A percentile compares a stretch with the other conserved stretches of the same genome.
Evolutionary conservation across 1,284 basidiomycete genomes (phyloP).

Genomic region (Puccinia brachypodii): DNA sequence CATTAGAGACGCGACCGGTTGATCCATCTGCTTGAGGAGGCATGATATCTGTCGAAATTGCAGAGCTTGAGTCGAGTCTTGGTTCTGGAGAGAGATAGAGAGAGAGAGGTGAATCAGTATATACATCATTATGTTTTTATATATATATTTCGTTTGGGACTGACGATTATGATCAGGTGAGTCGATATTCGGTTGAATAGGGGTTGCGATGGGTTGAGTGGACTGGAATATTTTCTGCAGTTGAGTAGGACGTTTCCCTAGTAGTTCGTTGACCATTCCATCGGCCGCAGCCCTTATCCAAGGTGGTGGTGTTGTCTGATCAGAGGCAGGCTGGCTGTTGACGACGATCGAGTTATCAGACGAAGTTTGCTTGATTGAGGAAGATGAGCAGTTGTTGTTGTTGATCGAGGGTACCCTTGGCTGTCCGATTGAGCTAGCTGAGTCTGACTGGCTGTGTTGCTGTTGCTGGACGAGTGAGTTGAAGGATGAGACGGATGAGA

Average conservation of each 20-base stretch:
- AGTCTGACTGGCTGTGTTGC: slow-evolving; percentile 1
- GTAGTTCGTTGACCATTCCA: slow-evolving; percentile 42
- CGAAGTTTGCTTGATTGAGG: background rate
- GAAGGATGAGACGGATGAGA: slow-evolving; percentile 4
- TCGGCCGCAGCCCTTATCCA: slow-evolving; percentile 44
- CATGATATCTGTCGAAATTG: background rate
- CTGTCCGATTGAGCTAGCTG: background rate
- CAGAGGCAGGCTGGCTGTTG: background rate
- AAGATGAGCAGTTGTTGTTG: background rate
- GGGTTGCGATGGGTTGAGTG: slow-evolving; percentile 9
- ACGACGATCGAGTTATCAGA: slow-evolving; percentile 36
- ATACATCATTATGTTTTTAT: background rate
- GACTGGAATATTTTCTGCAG: slow-evolving; percentile 41
- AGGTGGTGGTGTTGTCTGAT: slow-evolving; percentile 23
- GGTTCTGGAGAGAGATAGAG: background rate
- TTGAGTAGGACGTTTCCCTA: slow-evolving; percentile 29
- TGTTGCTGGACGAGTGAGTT: background rate
- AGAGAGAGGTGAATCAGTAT: background rate
- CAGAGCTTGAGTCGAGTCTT: background rate
- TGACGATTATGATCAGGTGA: background rate
- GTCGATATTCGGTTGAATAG: background rate
- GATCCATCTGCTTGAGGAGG: background rate
- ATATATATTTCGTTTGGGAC: background rate
- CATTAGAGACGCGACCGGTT: background rate
- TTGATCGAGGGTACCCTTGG: background rate